Evolutionary conservation across 371 early-diverging fungal species (phyloP).

Genomic region (Mortierella sp.): DNA sequence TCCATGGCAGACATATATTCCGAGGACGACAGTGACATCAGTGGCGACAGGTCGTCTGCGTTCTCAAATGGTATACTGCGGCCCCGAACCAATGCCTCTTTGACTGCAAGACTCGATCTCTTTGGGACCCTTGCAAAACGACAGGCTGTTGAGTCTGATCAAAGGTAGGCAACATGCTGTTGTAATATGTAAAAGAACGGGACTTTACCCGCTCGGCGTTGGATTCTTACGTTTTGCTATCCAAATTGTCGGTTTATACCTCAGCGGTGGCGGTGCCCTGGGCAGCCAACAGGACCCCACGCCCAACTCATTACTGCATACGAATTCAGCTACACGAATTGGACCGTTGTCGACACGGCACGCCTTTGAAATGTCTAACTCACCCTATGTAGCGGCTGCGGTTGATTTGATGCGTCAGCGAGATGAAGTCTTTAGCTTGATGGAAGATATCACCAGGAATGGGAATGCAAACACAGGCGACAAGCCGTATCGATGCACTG

Average conservation of each 20-base stretch:
- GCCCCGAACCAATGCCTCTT: background rate
- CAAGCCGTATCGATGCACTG: constrained; percentile 79
- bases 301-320: background rate
- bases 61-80: constrained; percentile 11
- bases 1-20: constrained; percentile 33
- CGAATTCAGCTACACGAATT: background rate
- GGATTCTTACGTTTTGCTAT: too few relatives aligned
- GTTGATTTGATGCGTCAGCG: constrained; percentile 29
- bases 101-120: too few relatives aligned
- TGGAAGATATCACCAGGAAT: constrained; percentile 26
- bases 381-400: constrained; percentile 4
- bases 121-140: too few relatives aligned
- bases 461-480: constrained; percentile 36
- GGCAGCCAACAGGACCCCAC: background rate
- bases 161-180: too few relatives aligned
- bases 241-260: too few relatives aligned
- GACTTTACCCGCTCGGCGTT: too few relatives aligned
- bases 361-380: background rate
- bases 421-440: constrained; percentile 36
- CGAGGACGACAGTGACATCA: constrained; percentile 10
- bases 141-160: too few relatives aligned
- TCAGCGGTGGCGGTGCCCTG: background rate
- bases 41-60: constrained; percentile 5
- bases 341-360: constrained; percentile 6
- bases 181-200: constrained; percentile 2